Base-by-base conservation (phyloP, 2,329 filamentous ascomycete species). In the Aspergillus sergii region DNA sequence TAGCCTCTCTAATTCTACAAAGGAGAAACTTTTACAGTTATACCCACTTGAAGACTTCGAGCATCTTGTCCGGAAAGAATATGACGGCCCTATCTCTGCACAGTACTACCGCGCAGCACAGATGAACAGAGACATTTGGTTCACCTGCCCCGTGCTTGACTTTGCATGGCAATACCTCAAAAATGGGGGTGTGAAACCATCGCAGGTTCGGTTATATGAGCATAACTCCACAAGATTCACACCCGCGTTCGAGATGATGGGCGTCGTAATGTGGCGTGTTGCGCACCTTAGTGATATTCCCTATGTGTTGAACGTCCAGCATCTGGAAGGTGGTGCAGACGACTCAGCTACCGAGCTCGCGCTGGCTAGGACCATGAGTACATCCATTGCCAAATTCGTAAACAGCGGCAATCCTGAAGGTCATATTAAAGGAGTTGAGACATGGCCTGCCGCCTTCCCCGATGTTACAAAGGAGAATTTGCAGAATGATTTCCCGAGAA, bases 41-140 rank as follows among this genome's bases (percentile, higher is more conserved):
- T 71, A 73, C 34, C 66, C 66, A 2, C 30, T 66, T 4, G 63
- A 64, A 58, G 66, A 70, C 1, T 61, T 71, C 21, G 36, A 61
- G 5, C 60, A 65, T 39, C 66, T 67, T 63, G 53, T 62, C 11
- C 58, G 53, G 5, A 36, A 51, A 4, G 43, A 48, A n/a, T 46
- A 58, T 19, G 57, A 66, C 4, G 65, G 63, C 4, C 55, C 12
- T 55, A 71, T 72, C 8, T 71, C 74, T 5, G 60, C 72, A 19
- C 71, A 78, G 55, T 76, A 74, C 63, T 76, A 75, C 57, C 73
- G 73, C 36, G 73, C 75, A n/a, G 73, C 75, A 12, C 74, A 75
- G 39, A 66, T 76, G 45, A 74, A 65, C 58, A 69, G 71, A 3
- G 72, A 77, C 54, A 62, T 77, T 30, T 76, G 70, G 72, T 75